Percentiles rank a stretch among this genome's conserved stretches.
Conservation (phyloP, 2,329 filamentous ascomycete genomes). For the Fonsecaea monophora region DNA sequence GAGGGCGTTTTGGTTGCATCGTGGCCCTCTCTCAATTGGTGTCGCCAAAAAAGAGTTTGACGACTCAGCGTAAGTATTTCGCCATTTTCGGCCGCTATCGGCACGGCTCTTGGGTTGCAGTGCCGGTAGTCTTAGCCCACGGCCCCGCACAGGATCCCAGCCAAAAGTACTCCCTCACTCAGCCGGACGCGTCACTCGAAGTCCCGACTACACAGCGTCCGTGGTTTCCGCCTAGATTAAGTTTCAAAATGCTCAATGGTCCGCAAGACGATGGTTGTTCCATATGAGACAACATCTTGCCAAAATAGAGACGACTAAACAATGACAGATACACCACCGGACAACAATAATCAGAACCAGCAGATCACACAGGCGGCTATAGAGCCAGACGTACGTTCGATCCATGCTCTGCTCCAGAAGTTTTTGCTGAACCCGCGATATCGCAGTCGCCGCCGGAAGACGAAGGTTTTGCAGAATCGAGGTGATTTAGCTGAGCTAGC, state of each 20-base stretch:
- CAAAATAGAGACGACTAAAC: background rate
- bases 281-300: slow-evolving; percentile 1
- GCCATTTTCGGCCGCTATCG: background rate
- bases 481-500: background rate
- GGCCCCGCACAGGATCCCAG: background rate
- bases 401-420: slow-evolving; percentile 1
- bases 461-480: slow-evolving; percentile 1
- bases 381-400: slow-evolving; percentile 3
- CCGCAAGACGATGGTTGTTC: background rate
- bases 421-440: background rate
- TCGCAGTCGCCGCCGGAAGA: background rate
- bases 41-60: slow-evolving; percentile 1
- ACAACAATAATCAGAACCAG: slow-evolving; percentile 1
- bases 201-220: background rate
- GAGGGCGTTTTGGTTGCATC: slow-evolving; percentile 2
- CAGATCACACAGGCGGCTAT: slow-evolving; percentile 1
- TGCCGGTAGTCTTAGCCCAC: background rate
- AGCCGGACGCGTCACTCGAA: background rate
- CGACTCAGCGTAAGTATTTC: background rate
- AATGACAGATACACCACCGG: background rate
- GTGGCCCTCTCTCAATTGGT: background rate
- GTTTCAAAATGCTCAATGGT: background rate
- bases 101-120: background rate
- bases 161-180: slow-evolving; percentile 1
- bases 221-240: slow-evolving; percentile 2